Conservation (phyloP, 768 basidiomycete genomes). For the Hortiboletus campestris region DNA sequence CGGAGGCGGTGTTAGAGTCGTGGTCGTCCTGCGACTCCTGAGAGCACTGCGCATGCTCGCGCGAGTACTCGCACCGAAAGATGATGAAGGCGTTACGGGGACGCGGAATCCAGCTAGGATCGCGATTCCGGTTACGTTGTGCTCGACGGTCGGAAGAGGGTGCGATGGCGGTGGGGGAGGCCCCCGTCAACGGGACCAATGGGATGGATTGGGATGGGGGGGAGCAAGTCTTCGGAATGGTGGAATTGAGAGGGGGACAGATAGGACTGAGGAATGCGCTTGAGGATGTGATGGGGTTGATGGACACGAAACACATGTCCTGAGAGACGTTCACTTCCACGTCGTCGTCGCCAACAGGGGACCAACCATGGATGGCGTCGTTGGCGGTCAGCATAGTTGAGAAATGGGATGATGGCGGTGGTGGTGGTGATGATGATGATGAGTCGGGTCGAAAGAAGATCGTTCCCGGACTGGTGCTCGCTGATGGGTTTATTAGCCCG, state of each 20-base stretch:
- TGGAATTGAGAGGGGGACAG: constrained; percentile 17
- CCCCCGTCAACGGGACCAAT: background rate
- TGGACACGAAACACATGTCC: constrained; percentile 8
- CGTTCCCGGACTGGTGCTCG: background rate
- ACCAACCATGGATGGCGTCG: constrained; percentile 25
- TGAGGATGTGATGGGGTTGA: constrained; percentile 2
- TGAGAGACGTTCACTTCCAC: constrained; percentile 27
- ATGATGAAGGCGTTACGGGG: constrained; percentile 73
- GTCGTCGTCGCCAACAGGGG: constrained; percentile 27
- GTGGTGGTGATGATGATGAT: background rate
- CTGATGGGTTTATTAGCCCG: constrained; percentile 7
- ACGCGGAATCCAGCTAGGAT: constrained; percentile 62
- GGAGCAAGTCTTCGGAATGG: background rate
- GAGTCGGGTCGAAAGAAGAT: background rate
- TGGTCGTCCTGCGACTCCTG: constrained; percentile 36
- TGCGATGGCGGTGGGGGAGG: constrained; percentile 14
- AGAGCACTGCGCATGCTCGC: constrained; percentile 38
- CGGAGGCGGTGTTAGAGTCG: constrained; percentile 21
- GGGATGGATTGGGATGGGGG: background rate
- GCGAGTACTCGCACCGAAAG: constrained; percentile 66
- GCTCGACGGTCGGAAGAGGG: constrained; percentile 42
- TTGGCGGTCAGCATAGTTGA: constrained; percentile 10
- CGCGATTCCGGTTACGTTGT: constrained; percentile 40
- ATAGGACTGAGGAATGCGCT: constrained; percentile 5
- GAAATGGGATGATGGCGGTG: background rate